phyloP scores from a whole-genome alignment of 768 basidiomycete species.

The Sporobolomyces pararoseus region DNA sequence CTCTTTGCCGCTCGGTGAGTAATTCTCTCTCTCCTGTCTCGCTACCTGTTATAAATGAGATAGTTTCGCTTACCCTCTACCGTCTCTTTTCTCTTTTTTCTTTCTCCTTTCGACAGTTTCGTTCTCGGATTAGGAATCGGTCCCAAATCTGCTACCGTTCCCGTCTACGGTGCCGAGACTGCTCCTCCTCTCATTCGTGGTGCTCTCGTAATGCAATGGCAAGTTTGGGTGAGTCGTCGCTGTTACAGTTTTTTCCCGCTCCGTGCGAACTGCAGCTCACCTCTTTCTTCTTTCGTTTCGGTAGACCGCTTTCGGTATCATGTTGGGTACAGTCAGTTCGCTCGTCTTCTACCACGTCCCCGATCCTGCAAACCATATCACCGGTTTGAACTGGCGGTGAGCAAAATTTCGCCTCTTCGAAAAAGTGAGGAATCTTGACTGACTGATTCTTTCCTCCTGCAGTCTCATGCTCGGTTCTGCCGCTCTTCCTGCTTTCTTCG shows the following conservation, averaged over 20 bases:
- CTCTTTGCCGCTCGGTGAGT: conserved; percentile 51
- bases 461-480: conserved; percentile 30
- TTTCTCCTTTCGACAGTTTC: conserved; percentile 20
- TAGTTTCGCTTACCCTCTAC: no score
- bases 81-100: conserved; percentile 30
- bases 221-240: conserved; percentile 52
- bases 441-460: background rate
- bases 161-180: conserved; percentile 72
- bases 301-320: conserved; percentile 49
- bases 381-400: conserved; percentile 32
- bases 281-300: no score
- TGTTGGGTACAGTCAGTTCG: conserved; percentile 31
- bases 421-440: no score
- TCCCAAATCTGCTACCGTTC: conserved; percentile 53
- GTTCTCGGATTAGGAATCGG: conserved; percentile 27
- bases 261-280: background rate
- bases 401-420: background rate
- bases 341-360: conserved; percentile 29
- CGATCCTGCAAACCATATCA: conserved; percentile 42
- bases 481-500: conserved; percentile 38
- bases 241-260: background rate
- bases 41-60: no score
- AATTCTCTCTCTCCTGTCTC: background rate
- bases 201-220: conserved; percentile 20
- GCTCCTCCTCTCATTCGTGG: conserved; percentile 58